Evolutionary conservation across 495 filamentous ascomycete genomes (phyloP).

Genomic region (Aspergillus incahuasiensis): DNA sequence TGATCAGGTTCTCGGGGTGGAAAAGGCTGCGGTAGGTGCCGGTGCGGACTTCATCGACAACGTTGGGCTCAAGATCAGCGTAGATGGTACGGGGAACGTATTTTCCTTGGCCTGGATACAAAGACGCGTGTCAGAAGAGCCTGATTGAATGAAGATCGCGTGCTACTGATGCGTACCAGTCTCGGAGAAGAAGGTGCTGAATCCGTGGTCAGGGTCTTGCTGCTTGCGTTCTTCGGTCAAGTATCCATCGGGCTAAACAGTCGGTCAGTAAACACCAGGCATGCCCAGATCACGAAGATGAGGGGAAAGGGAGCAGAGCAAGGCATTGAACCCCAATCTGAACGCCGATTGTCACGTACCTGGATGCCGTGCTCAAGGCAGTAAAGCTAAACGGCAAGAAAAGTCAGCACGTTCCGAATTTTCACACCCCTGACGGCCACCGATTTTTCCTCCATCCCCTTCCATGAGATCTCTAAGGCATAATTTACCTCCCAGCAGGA

Average conservation of each 20-base stretch:
- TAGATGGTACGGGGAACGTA: slow-evolving; percentile 99
- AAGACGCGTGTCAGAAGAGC: slow-evolving; percentile 16
- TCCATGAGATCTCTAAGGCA: not conserved
- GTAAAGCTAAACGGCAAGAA: slow-evolving; percentile 67
- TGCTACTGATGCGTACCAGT: slow-evolving; percentile 61
- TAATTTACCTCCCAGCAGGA: slow-evolving; percentile 95
- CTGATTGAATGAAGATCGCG: slow-evolving; percentile 7
- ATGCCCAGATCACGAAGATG: not conserved
- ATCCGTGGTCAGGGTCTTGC: slow-evolving; percentile 90
- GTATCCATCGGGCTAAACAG: slow-evolving; percentile 87
- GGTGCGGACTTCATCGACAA: slow-evolving; percentile 98
- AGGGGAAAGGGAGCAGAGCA: not conserved
- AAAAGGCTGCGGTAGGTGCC: slow-evolving; percentile 93
- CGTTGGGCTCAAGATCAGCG: slow-evolving; percentile 99
- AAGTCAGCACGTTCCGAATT: slow-evolving; percentile 25
- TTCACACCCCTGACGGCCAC: not conserved
- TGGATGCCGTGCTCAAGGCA: slow-evolving; percentile 99
- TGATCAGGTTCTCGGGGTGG: slow-evolving; percentile 99
- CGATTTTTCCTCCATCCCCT: not conserved
- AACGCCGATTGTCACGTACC: slow-evolving; percentile 51
- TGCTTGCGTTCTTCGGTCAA: slow-evolving; percentile 98
- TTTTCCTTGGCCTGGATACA: slow-evolving; percentile 79
- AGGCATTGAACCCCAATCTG: not conserved
- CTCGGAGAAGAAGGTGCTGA: slow-evolving; percentile 99
- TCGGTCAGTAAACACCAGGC: slow-evolving; percentile 17